Conservation (phyloP, 2,329 filamentous ascomycete species). For the Neospermospora avenae region DNA sequence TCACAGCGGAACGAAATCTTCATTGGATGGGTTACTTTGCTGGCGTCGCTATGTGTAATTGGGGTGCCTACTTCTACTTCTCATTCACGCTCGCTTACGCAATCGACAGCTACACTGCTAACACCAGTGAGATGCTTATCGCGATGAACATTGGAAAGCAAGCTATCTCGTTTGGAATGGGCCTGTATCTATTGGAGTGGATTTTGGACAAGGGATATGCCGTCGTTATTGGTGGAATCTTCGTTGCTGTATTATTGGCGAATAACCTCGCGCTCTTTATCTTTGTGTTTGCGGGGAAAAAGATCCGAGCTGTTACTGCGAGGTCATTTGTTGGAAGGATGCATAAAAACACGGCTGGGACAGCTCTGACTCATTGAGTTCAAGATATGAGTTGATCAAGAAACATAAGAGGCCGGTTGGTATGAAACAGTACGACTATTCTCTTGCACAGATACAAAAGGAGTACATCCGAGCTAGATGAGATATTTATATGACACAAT, state of each 20-base stretch:
- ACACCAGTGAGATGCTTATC: conserved; percentile 61
- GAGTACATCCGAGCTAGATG: too few relatives aligned
- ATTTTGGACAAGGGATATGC: conserved; percentile 47
- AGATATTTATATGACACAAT: too few relatives aligned
- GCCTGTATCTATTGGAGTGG: conserved; percentile 49
- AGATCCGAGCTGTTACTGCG: conserved; percentile 44
- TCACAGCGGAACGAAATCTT: conserved; percentile 47
- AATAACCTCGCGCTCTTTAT: conserved; percentile 48
- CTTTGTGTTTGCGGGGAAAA: conserved; percentile 51
- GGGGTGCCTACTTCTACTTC: conserved; percentile 52
- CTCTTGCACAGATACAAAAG: too few relatives aligned
- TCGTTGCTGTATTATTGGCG: conserved; percentile 45
- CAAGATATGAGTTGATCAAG: background rate
- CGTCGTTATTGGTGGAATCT: conserved; percentile 49
- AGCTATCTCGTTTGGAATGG: conserved; percentile 52
- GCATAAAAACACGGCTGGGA: conserved; percentile 38
- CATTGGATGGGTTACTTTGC: conserved; percentile 54
- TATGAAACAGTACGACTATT: background rate
- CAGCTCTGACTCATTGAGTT: conserved; percentile 34
- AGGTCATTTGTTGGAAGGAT: conserved; percentile 47
- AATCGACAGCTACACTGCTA: conserved; percentile 55
- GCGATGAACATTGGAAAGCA: conserved; percentile 57
- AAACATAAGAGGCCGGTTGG: background rate
- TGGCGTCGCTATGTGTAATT: conserved; percentile 48
- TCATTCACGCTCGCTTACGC: conserved; percentile 59